These are phyloP conservation scores for Puya raimondii DNA, from an alignment of 176 grass and related monocot species.

Conservation along the genomic window DNA sequence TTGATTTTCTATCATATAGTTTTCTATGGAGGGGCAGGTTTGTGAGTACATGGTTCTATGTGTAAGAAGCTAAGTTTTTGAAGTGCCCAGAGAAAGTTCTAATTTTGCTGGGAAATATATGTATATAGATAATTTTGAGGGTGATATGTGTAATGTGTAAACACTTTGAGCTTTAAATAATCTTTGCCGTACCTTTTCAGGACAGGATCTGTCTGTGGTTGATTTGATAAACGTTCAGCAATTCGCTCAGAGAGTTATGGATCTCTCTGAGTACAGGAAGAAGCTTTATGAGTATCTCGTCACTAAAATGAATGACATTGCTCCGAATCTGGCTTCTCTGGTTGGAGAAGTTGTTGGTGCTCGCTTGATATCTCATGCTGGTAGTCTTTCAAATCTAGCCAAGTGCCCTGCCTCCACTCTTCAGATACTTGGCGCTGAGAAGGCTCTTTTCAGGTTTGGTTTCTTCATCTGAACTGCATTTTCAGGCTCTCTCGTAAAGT, in stretches of 20 bases:
- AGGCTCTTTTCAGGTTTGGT: constrained; percentile 82
- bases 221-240: constrained; percentile 89
- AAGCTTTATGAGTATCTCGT: constrained; percentile 97
- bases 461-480: not conserved
- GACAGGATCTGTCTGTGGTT: constrained; percentile 79
- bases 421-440: constrained; percentile 97
- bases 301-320: constrained; percentile 95
- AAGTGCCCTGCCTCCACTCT: constrained; percentile 87
- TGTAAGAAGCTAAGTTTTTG: constrained; percentile 1
- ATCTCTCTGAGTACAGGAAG: constrained; percentile 84
- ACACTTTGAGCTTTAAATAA: too few relatives aligned
- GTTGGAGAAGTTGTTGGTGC: constrained; percentile 94
- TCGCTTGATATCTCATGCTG: constrained; percentile 89
- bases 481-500: not conserved
- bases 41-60: too few relatives aligned
- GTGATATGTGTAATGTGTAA: too few relatives aligned
- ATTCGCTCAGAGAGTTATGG: constrained; percentile 84
- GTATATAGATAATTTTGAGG: too few relatives aligned
- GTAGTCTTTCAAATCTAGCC: constrained; percentile 96
- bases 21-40: too few relatives aligned
- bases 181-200: constrained; percentile 34
- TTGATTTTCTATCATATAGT: too few relatives aligned
- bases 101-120: too few relatives aligned
- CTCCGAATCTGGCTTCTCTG: constrained; percentile 76
- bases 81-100: not conserved